Evolutionary conservation across 2,329 filamentous ascomycete genomes (phyloP).

Genomic region (Aspergillus persii): DNA sequence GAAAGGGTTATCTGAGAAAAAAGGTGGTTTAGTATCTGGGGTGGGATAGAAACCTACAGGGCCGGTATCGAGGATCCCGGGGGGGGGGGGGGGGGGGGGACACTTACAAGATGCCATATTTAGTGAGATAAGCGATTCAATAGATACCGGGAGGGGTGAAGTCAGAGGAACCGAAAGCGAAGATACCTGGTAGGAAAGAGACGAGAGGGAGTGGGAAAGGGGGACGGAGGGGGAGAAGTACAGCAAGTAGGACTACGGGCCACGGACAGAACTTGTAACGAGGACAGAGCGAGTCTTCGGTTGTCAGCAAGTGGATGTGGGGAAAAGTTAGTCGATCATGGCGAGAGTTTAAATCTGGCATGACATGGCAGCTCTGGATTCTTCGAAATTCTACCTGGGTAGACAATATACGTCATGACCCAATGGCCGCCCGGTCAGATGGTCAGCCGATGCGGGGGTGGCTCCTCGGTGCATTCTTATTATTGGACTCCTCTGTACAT

Average conservation of each 20-base stretch:
- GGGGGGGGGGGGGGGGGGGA: no score
- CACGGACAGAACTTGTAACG: neutral
- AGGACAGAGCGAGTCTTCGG: neutral
- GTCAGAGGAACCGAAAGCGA: no score
- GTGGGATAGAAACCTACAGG: neutral
- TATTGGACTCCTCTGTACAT: no score
- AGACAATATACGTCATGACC: neutral
- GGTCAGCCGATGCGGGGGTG: no score
- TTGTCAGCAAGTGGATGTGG: neutral
- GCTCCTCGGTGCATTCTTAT: no score
- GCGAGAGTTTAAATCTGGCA: no score
- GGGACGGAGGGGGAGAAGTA: neutral
- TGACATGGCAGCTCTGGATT: no score
- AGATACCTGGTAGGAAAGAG: neutral
- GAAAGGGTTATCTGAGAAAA: constrained; percentile 63
- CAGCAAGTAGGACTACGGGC: neutral
- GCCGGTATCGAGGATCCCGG: no score
- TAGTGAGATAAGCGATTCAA: neutral
- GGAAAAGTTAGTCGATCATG: neutral
- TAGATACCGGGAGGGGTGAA: neutral
- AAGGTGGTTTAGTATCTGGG: neutral
- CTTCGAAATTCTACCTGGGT: no score
- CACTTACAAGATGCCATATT: constrained; percentile 14
- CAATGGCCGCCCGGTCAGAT: no score
- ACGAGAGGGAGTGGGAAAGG: neutral